phyloP scores from a whole-genome alignment of 257 asterid genomes.

The Nicotiana benthamiana region DNA sequence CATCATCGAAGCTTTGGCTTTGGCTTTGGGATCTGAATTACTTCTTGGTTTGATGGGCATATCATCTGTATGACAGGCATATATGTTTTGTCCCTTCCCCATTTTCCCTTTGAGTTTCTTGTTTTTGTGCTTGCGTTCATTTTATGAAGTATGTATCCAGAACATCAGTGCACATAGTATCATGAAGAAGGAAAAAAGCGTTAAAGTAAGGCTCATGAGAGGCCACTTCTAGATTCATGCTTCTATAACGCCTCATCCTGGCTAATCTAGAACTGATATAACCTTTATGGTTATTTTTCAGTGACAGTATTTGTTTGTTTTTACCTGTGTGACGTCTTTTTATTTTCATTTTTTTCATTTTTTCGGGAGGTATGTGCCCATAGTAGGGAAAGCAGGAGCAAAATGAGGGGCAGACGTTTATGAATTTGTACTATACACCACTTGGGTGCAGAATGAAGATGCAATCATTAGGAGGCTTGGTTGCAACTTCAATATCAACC shows the following conservation, averaged over 20 bases:
- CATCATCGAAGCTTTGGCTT: conserved; percentile 67
- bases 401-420: neutral
- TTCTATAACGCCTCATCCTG: neutral
- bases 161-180: neutral
- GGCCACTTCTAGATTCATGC: neutral
- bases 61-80: conserved; percentile 48
- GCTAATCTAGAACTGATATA: neutral
- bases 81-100: neutral
- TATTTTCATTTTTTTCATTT: neutral
- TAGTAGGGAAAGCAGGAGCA: neutral
- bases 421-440: neutral
- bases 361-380: neutral
- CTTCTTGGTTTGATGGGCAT: conserved; percentile 87
- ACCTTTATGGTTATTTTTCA: neutral
- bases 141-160: neutral
- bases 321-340: neutral
- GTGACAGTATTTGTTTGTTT: neutral
- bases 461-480: neutral
- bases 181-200: neutral
- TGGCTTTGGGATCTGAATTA: conserved; percentile 74
- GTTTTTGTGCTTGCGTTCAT: neutral
- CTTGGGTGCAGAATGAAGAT: neutral
- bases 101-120: neutral
- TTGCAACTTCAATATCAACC: conserved; percentile 4
- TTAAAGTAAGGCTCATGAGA: neutral